Evolutionary conservation across 352 stramenopile species (phyloP).

Genomic region (Pythium brachiatum): DNA sequence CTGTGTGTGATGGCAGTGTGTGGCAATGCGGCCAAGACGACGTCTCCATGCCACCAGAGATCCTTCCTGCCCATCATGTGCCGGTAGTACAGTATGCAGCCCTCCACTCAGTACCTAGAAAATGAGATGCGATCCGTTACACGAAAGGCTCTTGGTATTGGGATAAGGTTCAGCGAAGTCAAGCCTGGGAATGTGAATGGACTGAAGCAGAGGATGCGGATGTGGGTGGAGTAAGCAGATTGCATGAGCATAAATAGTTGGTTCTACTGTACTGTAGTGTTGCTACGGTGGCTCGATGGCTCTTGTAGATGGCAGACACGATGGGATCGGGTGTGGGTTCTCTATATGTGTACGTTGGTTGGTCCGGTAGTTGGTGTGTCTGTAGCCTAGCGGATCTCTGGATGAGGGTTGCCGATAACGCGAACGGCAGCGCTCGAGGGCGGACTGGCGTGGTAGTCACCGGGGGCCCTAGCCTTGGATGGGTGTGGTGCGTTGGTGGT

Average conservation of each 20-base stretch:
- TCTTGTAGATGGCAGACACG: constrained; percentile 3
- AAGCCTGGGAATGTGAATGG: no score
- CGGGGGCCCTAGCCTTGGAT: background rate
- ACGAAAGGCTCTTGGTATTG: no score
- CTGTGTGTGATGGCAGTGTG: background rate
- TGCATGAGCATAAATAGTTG: background rate
- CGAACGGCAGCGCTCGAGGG: background rate
- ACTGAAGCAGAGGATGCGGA: background rate
- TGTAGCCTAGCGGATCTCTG: constrained; percentile 1
- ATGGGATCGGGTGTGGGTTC: no score
- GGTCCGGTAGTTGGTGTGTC: background rate
- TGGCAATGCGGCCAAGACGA: background rate
- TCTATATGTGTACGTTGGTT: no score
- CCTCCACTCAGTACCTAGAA: constrained; percentile 6
- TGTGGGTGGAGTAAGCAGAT: background rate
- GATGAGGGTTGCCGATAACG: constrained; percentile 2
- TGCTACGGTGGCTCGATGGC: background rate
- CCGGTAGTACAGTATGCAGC: no score
- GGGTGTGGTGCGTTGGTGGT: background rate
- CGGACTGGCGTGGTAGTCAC: background rate
- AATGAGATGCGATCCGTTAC: background rate
- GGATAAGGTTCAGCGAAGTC: no score
- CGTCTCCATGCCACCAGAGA: background rate
- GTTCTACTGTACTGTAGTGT: background rate
- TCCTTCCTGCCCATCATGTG: background rate